Evolutionary conservation across 2,329 filamentous ascomycete genomes (phyloP), one percentile per base, ranked within the genome.

Genomic region (Bretziella fagacearum): DNA sequence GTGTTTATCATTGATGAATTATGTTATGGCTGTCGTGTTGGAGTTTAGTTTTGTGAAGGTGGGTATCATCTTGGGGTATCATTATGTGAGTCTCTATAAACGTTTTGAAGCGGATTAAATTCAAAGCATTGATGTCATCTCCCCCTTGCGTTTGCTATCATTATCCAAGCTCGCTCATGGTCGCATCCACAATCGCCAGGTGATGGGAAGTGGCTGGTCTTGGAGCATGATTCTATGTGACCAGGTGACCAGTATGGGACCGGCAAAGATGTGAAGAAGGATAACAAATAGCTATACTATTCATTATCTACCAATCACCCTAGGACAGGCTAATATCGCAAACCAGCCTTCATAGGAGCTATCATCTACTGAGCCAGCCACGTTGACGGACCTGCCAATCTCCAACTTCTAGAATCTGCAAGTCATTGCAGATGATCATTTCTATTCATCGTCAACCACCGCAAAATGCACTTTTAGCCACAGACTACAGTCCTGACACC

Each of bases 401-500:
- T 30, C 27, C 27, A n/a, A 10, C n/a, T 10, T 11, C n/a, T 30
- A 30, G 2, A 30, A 30, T 30, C n/a, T 30, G 27, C 27, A 30
- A 30, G 10, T 30, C 27, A n/a, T 11, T 30, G 5, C 6, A 7
- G n/a, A 15, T 17, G 15, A 13, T 37, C n/a, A 15, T n/a, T 32
- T 17, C 32, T 44, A 25, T 32, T 48, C 32, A 18, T 46, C 60
- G 22, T 62, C 68, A 23, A 74, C 59, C 11, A 77, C 65, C 6
- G 71, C 73, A 63, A 80, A 81, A 44, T 76, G 67, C 30, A 81
- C 74, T 48, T 70, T 69, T 44, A 81, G 58, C 75, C 75, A 81
- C 39, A 81, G 62, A 56, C 77, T 81, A 53, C 77, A 81, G 54
- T 79, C 77, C 48, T 66, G 65, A 55, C 77, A 81, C 8, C 73